Conservation (phyloP, 192 early-diverging fungal genomes). For the Pilobolus umbonatus region DNA sequence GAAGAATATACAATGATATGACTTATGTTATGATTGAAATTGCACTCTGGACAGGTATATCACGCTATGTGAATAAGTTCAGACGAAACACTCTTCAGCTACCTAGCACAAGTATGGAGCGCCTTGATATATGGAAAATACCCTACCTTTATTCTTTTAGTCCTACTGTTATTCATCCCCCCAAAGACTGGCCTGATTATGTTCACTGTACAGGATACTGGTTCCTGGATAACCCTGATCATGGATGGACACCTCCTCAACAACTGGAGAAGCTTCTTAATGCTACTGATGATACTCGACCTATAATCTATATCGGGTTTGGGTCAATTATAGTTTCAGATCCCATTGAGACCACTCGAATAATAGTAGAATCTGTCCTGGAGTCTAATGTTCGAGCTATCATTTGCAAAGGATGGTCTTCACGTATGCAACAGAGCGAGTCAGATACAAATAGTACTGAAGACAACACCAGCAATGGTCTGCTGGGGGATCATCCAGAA, state of each 20-base stretch:
- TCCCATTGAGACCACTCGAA: conserved; percentile 55
- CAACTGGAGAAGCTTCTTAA: conserved; percentile 51
- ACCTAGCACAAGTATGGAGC: conserved; percentile 42
- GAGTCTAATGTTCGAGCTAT: conserved; percentile 62
- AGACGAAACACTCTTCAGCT: conserved; percentile 44
- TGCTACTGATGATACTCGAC: conserved; percentile 29
- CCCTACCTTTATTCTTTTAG: conserved; percentile 62
- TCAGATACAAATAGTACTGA: background rate
- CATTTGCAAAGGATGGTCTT: conserved; percentile 71
- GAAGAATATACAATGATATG: conserved; percentile 55
- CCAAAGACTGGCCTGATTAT: conserved; percentile 62
- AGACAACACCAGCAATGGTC: background rate
- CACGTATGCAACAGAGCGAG: conserved; percentile 30
- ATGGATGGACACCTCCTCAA: conserved; percentile 50
- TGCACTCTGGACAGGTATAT: conserved; percentile 58
- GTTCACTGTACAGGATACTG: conserved; percentile 66
- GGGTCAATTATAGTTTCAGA: conserved; percentile 73
- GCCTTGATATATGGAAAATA: conserved; percentile 42
- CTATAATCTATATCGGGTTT: conserved; percentile 70
- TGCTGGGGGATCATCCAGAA: conserved; percentile 38
- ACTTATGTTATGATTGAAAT: conserved; percentile 65
- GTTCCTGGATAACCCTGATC: conserved; percentile 63
- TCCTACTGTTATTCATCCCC: conserved; percentile 49
- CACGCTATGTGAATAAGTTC: conserved; percentile 53
- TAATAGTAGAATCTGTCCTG: conserved; percentile 59